These are phyloP conservation scores for Tremella mesenterica DNA, from an alignment of 768 basidiomycete species.

Conservation along the genomic window DNA sequence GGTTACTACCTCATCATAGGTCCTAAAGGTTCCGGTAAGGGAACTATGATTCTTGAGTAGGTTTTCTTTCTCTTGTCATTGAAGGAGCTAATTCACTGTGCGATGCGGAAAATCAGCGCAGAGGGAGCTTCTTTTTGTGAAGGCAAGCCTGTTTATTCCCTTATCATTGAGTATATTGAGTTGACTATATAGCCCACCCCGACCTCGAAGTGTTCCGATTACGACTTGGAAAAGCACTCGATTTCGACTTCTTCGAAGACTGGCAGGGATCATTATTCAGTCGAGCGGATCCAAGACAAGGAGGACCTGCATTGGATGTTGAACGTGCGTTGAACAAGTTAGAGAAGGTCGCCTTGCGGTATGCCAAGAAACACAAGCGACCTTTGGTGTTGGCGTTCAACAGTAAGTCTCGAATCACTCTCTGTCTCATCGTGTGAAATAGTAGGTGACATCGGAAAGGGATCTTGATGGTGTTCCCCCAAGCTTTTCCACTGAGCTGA, in stretches of 20 bases:
- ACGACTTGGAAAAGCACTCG: slow-evolving; percentile 73
- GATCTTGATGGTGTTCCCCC: slow-evolving; percentile 7
- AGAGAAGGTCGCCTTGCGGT: slow-evolving; percentile 65
- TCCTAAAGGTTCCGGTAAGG: slow-evolving; percentile 77
- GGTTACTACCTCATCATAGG: slow-evolving; percentile 71
- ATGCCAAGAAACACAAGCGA: slow-evolving; percentile 52
- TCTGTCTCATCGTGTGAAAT: neutral
- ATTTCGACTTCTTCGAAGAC: slow-evolving; percentile 68
- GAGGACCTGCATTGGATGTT: slow-evolving; percentile 70
- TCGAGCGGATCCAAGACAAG: slow-evolving; percentile 72
- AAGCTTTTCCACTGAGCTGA: no score
- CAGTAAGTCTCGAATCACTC: slow-evolving; percentile 49
- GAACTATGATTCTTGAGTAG: slow-evolving; percentile 68
- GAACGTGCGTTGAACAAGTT: slow-evolving; percentile 79
- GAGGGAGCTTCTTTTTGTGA: slow-evolving; percentile 48
- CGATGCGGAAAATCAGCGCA: slow-evolving; percentile 65
- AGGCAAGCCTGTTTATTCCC: slow-evolving; percentile 50
- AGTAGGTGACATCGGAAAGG: neutral
- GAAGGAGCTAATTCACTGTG: slow-evolving; percentile 26
- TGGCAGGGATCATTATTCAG: slow-evolving; percentile 64
- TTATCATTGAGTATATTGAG: slow-evolving; percentile 19
- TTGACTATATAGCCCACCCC: slow-evolving; percentile 54
- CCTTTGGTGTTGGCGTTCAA: slow-evolving; percentile 75
- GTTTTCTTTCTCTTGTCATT: neutral
- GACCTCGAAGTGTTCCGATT: slow-evolving; percentile 75